Percentiles rank a stretch among this genome's conserved stretches.
Evolutionary conservation across 1,284 basidiomycete genomes (phyloP).

Genomic region (Cryptococcus sp.): DNA sequence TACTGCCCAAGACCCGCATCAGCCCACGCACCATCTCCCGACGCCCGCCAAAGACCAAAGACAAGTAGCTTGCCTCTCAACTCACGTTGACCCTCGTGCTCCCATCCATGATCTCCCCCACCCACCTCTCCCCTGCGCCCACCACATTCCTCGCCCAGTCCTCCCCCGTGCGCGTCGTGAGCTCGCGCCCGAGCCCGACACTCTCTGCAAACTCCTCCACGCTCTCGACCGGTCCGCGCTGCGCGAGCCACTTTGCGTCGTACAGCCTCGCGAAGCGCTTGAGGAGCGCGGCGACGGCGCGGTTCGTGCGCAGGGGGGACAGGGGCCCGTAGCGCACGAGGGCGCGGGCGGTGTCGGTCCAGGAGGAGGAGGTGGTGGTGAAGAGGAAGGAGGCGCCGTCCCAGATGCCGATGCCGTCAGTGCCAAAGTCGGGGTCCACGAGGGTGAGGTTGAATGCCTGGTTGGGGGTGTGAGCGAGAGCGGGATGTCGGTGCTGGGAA

Average conservation of each 20-base stretch:
- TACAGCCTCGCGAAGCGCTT: constrained; percentile 39
- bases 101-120: constrained; percentile 75
- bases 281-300: constrained; percentile 35
- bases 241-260: constrained; percentile 29
- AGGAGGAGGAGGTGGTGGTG: constrained; percentile 56
- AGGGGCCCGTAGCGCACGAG: constrained; percentile 76
- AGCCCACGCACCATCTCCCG: too few species aligned
- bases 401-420: constrained; percentile 42
- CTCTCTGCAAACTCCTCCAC: constrained; percentile 38
- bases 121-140: constrained; percentile 61
- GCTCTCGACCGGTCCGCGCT: constrained; percentile 27
- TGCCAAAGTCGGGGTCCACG: constrained; percentile 53
- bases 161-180: constrained; percentile 57
- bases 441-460: constrained; percentile 69
- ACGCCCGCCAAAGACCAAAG: too few species aligned
- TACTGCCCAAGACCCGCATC: constrained; percentile 31
- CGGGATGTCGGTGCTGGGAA: constrained; percentile 1
- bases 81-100: constrained; percentile 79
- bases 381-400: constrained; percentile 73
- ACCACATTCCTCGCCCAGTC: constrained; percentile 60
- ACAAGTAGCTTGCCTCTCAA: not conserved
- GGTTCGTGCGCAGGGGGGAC: constrained; percentile 61
- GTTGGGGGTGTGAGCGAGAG: not conserved
- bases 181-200: constrained; percentile 40
- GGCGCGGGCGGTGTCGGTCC: constrained; percentile 69